Evolutionary conservation across 441 rosid species (phyloP), one percentile per base, ranked within the genome.

Genomic region (Jatropha multifida): DNA sequence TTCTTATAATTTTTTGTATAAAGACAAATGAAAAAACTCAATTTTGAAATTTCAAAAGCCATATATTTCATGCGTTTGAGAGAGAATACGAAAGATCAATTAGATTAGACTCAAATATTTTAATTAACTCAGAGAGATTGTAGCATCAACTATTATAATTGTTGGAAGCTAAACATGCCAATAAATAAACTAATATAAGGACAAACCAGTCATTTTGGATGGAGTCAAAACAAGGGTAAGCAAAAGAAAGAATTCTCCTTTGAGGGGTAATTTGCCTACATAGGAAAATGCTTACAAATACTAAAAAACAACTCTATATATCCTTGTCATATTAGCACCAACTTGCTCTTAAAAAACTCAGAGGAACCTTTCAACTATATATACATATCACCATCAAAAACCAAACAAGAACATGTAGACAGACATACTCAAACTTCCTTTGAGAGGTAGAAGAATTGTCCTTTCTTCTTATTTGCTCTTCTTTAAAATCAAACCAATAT

Each of bases 271-370:
- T 41, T 64, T 74, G 75, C 73, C 77, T 10, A 26, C 54, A 71
- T 61, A n/a, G n/a, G 26, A 74, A 80, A 70, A 27, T 4, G 5
- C 66, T 14, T 73, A 66, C 82, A 78, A 75, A 61, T 64, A 63
- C 76, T 72, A 79, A 70, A 54, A 75, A 49, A 77, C 87, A 81
- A 12, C 48, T 48, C 41, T 65, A 7, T 60, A 68, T 51, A 76
- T 75, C 77, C 12, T 74, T 56, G n/a, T 74, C 65, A 79, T 5
- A 4, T 61, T 58, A 73, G 46, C 77, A 56, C 65, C 71, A 80
- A 67, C 15, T 75, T 75, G 74, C 72, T 48, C 61, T n/a, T 80
- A 55, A 68, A 79, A 74, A 71, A 75, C 73, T 72, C 65, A 61
- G 72, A 14, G 71, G 61, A 49, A 23, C 44, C 69, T 69, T 75